Evolutionary conservation across 768 basidiomycete genomes (phyloP).

Genomic region (Floccularia luteovirens): DNA sequence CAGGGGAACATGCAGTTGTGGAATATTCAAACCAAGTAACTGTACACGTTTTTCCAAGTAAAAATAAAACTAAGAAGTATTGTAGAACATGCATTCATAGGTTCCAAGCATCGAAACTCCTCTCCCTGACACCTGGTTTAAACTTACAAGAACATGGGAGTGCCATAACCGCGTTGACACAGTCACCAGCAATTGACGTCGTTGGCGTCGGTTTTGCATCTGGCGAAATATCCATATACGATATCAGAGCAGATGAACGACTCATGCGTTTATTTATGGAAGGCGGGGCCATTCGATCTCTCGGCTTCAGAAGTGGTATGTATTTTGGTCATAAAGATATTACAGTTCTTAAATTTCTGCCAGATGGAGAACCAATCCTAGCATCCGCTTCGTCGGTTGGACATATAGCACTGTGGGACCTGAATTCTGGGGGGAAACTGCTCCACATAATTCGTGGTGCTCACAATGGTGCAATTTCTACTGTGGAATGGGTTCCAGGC

Average conservation of each 20-base stretch:
- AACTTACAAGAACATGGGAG: slow-evolving; percentile 17
- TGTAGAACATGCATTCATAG: slow-evolving; percentile 76
- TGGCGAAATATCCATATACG: slow-evolving; percentile 84
- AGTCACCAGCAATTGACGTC: slow-evolving; percentile 95
- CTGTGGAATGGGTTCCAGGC: slow-evolving; percentile 87
- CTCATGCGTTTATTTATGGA: slow-evolving; percentile 90
- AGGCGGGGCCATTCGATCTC: slow-evolving; percentile 65
- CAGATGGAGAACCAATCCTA: slow-evolving; percentile 84
- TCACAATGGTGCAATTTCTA: slow-evolving; percentile 79
- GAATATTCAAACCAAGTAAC: slow-evolving; percentile 83
- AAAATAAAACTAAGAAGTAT: background rate
- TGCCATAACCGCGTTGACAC: slow-evolving; percentile 73
- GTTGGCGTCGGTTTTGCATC: slow-evolving; percentile 88
- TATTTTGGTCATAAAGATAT: slow-evolving; percentile 3
- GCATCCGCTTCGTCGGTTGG: slow-evolving; percentile 85
- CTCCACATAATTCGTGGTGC: slow-evolving; percentile 84
- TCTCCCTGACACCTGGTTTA: slow-evolving; percentile 25
- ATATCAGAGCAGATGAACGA: slow-evolving; percentile 84
- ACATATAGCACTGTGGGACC: slow-evolving; percentile 90
- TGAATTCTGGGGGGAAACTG: slow-evolving; percentile 73
- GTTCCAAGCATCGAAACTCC: slow-evolving; percentile 51
- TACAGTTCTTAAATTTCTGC: slow-evolving; percentile 4
- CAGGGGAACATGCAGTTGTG: slow-evolving; percentile 87
- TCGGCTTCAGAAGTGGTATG: slow-evolving; percentile 83
- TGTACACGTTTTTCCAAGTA: slow-evolving; percentile 2